phyloP scores from a whole-genome alignment of 2,329 filamentous ascomycete genomes.

The Cadophora sp. region DNA sequence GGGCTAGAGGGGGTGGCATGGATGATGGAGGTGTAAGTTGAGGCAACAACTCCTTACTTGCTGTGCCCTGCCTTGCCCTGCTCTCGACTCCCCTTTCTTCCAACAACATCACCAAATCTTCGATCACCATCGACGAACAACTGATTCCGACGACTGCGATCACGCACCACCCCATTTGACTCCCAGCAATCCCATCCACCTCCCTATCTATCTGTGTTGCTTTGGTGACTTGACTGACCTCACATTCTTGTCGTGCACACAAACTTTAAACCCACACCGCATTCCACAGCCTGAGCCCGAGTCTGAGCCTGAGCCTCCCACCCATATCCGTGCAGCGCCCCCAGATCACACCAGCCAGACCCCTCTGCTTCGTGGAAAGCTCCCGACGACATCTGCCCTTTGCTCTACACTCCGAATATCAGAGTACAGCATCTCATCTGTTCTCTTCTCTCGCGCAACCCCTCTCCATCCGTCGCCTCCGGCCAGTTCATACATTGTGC shows the following conservation, averaged over 20 bases:
- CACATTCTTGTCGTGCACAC: slow-evolving; percentile 23
- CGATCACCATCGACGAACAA: slow-evolving; percentile 19
- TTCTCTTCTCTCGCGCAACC: background rate
- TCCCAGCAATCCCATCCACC: background rate
- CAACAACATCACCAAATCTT: slow-evolving; percentile 14
- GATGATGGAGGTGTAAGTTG: slow-evolving; percentile 6
- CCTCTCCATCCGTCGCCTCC: background rate
- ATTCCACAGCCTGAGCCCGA: slow-evolving; percentile 22
- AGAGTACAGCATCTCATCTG: slow-evolving; percentile 8
- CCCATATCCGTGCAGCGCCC: no score
- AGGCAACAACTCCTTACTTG: slow-evolving; percentile 25
- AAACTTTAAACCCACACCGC: slow-evolving; percentile 24
- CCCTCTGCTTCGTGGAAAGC: slow-evolving; percentile 1
- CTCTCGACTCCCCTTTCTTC: slow-evolving; percentile 5
- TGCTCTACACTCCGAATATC: slow-evolving; percentile 1
- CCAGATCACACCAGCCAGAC: background rate
- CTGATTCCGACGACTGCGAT: slow-evolving; percentile 17
- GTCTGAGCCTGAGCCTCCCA: slow-evolving; percentile 13
- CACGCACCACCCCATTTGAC: slow-evolving; percentile 17
- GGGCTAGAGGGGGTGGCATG: background rate
- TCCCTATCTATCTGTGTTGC: slow-evolving; percentile 4
- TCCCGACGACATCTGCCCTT: slow-evolving; percentile 18
- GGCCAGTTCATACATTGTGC: slow-evolving; percentile 7
- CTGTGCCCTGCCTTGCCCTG: slow-evolving; percentile 9
- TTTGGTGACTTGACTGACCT: slow-evolving; percentile 17